A percentile compares a stretch with the other conserved stretches of the same genome.
Evolutionary conservation across 768 basidiomycete species (phyloP).

Genomic region (Hypholoma sublateritium): DNA sequence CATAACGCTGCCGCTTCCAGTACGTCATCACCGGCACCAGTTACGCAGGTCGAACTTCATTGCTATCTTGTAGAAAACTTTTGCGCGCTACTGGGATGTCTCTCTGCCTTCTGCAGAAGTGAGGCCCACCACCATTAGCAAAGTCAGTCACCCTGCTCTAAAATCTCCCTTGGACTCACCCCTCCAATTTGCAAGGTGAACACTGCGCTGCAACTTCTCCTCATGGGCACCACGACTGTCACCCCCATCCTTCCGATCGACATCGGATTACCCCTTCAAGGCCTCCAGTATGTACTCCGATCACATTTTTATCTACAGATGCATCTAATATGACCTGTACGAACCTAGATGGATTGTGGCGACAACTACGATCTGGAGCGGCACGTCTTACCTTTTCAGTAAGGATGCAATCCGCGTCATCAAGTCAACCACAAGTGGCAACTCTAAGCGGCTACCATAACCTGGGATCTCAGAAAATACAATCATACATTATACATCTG

Average conservation of each 20-base stretch:
- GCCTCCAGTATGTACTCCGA: slow-evolving; percentile 67
- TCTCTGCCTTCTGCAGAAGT: slow-evolving; percentile 95
- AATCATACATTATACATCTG: background rate
- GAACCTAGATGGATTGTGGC: slow-evolving; percentile 77
- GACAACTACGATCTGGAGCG: slow-evolving; percentile 90
- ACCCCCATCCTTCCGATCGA: slow-evolving; percentile 74
- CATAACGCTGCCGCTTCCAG: slow-evolving; percentile 83
- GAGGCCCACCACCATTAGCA: slow-evolving; percentile 90
- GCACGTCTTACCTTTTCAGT: slow-evolving; percentile 76
- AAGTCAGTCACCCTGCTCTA: slow-evolving; percentile 42
- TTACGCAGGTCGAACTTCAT: background rate
- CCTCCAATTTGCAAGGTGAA: slow-evolving; percentile 60
- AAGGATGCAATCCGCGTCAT: slow-evolving; percentile 72
- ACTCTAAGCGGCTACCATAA: slow-evolving; percentile 11
- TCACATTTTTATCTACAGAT: background rate
- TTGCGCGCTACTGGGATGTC: slow-evolving; percentile 93
- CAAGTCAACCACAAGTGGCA: slow-evolving; percentile 15
- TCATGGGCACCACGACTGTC: slow-evolving; percentile 90
- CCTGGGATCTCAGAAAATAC: background rate
- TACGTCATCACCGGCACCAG: slow-evolving; percentile 36
- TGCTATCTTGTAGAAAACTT: slow-evolving; percentile 69
- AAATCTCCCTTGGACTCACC: background rate
- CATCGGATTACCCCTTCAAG: slow-evolving; percentile 51
- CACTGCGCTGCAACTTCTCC: slow-evolving; percentile 84
- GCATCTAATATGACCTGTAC: background rate